Evolutionary conservation across 2,329 filamentous ascomycete genomes (phyloP), one percentile per base, ranked within the genome.

Genomic region (Cordyceps pruinosa): DNA sequence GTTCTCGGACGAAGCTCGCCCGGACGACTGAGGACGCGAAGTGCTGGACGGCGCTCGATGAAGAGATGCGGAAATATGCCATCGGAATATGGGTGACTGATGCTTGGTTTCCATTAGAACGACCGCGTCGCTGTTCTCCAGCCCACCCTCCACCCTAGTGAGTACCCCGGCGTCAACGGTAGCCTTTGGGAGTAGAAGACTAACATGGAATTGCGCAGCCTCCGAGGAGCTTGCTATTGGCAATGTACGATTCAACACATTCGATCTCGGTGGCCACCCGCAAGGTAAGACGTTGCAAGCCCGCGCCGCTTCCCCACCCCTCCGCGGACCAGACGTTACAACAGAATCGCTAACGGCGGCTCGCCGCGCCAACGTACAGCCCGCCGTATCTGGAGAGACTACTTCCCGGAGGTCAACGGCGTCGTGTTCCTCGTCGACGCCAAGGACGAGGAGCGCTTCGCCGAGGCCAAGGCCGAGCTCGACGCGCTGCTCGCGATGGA

Each of bases 391-490:
- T 96, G 92, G 91, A 93, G 92, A 74, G 91, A 96, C 71, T 96
- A 96, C 77, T 96, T 96, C 82, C 91, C 91, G 66, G 92, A 96
- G 78, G 91, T 96, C 62, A 91, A 87, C 74, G 92, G 93, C 60
- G 96, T 97, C 66, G 92, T 99, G 66, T 99, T 97, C 82, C 87
- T 97, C 58, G 90, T 99, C 66, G 94, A 99, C 69, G 91, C 94
- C 68, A 96, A 96, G 78, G 94, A 99, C 75, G 88, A 90, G 75
- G 93, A 97, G 78, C 90, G 94, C 65, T 89, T 99, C 73, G 73
- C 82, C 67, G 94, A 99, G 79, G 89, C 91, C 70, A 97, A 97
- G 80, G 93, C 89, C 67, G 94, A 99, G 79, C 88, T 99, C 61
- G 94, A 99, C 70, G 91, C 89, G 55, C 88, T 97, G 53, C 83